Percentiles rank a stretch among this genome's conserved stretches.
These are phyloP conservation scores for Dalbergia oliveri DNA, from an alignment of 306 rosid genomes.

Conservation along the genomic window DNA sequence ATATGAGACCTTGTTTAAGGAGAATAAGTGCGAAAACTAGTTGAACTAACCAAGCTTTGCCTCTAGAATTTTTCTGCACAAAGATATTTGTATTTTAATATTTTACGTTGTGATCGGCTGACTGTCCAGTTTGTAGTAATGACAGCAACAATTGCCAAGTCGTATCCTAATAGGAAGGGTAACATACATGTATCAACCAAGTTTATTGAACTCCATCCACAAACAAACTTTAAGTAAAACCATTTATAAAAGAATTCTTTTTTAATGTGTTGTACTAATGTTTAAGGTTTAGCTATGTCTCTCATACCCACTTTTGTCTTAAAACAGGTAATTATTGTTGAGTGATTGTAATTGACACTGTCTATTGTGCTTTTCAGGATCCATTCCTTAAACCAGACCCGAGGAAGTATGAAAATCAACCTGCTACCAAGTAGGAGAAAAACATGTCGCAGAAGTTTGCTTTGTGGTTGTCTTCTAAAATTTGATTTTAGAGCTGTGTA, in stretches of 20 bases:
- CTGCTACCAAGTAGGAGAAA: slow-evolving; percentile 54
- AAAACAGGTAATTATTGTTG: slow-evolving; percentile 4
- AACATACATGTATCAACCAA: not conserved
- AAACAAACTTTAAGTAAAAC: slow-evolving; percentile 3
- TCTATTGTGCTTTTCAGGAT: slow-evolving; percentile 62
- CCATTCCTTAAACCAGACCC: slow-evolving; percentile 58
- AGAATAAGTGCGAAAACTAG: not conserved
- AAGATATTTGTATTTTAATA: not conserved
- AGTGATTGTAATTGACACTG: slow-evolving; percentile 13
- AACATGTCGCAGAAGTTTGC: slow-evolving; percentile 33
- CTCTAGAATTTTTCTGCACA: slow-evolving; percentile 15
- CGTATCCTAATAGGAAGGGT: not conserved
- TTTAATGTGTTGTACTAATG: slow-evolving; percentile 10
- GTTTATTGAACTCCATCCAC: not conserved
- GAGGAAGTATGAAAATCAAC: slow-evolving; percentile 52
- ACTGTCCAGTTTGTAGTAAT: slow-evolving; percentile 1
- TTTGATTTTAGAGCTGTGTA: slow-evolving; percentile 38
- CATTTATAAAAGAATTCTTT: too few species aligned
- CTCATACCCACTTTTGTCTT: not conserved
- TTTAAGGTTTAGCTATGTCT: not conserved
- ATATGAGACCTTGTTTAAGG: too few species aligned
- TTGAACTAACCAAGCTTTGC: not conserved
- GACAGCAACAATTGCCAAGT: not conserved
- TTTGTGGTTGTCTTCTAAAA: slow-evolving; percentile 35
- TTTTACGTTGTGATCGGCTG: not conserved